Evolutionary conservation across 345 rosid species (phyloP).

Genomic region (Psidium guajava): DNA sequence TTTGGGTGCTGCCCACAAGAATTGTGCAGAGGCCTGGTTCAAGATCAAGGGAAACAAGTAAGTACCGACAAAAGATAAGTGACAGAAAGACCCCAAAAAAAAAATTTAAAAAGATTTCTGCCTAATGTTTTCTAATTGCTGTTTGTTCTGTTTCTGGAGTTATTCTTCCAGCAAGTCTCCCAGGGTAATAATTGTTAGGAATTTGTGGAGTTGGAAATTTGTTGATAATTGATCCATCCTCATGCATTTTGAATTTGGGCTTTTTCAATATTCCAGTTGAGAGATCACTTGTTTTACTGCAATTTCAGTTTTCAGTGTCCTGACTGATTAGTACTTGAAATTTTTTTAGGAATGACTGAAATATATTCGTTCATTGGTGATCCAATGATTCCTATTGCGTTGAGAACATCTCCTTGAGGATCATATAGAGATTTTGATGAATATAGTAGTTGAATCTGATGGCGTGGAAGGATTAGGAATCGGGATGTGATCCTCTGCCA

Average conservation of each 20-base stretch:
- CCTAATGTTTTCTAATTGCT: not conserved
- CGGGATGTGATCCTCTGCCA: not conserved
- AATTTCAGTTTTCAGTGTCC: not conserved
- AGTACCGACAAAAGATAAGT: slow-evolving; percentile 8
- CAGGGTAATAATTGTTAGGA: not conserved
- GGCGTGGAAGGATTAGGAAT: not conserved
- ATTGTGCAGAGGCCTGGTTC: slow-evolving; percentile 97
- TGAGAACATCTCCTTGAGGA: not conserved
- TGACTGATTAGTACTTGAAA: not conserved
- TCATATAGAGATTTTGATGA: not conserved
- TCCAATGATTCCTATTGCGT: not conserved
- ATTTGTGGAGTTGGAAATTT: not conserved
- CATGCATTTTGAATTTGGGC: not conserved
- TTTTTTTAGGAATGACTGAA: not conserved
- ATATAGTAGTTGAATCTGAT: not conserved
- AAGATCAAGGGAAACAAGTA: slow-evolving; percentile 91
- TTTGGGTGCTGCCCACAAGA: slow-evolving; percentile 90
- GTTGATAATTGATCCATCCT: not conserved
- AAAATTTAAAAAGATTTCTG: not conserved
- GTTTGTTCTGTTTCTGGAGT: not conserved
- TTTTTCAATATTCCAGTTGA: not conserved
- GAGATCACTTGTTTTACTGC: not conserved
- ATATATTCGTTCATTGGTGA: not conserved
- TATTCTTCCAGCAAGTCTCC: not conserved
- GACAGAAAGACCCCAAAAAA: not conserved